A percentile compares a stretch with the other conserved stretches of the same genome.
Evolutionary conservation across 257 asterid species (phyloP).

Genomic region (Ballota nigra): DNA sequence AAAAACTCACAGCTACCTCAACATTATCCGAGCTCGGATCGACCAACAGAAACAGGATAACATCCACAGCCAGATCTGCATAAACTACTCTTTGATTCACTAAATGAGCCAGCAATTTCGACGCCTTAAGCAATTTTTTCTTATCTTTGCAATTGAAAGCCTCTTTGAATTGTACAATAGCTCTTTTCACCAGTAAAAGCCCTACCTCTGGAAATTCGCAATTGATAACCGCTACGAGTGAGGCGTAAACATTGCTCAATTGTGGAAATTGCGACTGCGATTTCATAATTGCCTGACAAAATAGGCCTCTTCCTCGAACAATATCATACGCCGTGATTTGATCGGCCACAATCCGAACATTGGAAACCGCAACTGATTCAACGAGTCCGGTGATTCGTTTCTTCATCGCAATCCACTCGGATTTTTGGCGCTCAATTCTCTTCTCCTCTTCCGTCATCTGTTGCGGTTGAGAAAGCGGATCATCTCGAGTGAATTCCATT

Average conservation of each 20-base stretch:
- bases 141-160: neutral
- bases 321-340: slow-evolving; percentile 19
- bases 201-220: slow-evolving; percentile 31
- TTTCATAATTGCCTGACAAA: slow-evolving; percentile 31
- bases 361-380: slow-evolving; percentile 5
- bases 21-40: slow-evolving; percentile 28
- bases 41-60: slow-evolving; percentile 26
- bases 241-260: slow-evolving; percentile 28
- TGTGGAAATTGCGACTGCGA: slow-evolving; percentile 26
- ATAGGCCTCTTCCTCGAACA: slow-evolving; percentile 22
- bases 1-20: slow-evolving; percentile 37
- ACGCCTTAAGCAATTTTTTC: neutral
- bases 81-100: slow-evolving; percentile 36
- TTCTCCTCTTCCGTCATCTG: neutral
- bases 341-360: slow-evolving; percentile 12
- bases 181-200: slow-evolving; percentile 26
- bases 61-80: slow-evolving; percentile 15
- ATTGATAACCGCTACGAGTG: slow-evolving; percentile 34
- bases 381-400: slow-evolving; percentile 17
- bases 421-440: neutral
- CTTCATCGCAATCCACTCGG: slow-evolving; percentile 22
- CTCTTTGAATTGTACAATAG: slow-evolving; percentile 23
- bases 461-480: too few species aligned
- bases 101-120: slow-evolving; percentile 32
- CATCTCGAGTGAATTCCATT: neutral